These are phyloP conservation scores for Emydomyces testavorans DNA, from an alignment of 2,329 filamentous ascomycete species.

Conservation along the genomic window DNA sequence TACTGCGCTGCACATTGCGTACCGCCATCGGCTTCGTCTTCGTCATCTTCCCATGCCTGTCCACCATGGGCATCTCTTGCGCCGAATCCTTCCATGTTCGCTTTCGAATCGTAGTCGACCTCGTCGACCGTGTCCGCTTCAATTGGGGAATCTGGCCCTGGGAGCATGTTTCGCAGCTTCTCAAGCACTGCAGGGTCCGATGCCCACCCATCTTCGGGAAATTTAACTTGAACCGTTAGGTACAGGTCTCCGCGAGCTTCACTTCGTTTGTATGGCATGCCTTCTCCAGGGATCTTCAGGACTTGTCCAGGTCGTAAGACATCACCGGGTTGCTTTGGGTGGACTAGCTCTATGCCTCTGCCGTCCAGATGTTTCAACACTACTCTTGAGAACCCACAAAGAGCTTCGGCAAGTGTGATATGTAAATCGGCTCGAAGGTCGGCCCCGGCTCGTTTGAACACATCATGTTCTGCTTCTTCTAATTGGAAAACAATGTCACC, in stretches of 20 bases:
- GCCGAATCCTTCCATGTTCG: constrained; percentile 61
- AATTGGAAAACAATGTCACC: constrained; percentile 90
- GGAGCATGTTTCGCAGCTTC: constrained; percentile 63
- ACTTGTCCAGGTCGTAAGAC: constrained; percentile 73
- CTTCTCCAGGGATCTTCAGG: constrained; percentile 75
- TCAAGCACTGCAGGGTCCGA: constrained; percentile 58
- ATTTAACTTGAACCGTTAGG: constrained; percentile 71
- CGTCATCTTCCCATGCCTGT: constrained; percentile 40
- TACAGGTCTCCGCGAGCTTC: constrained; percentile 80
- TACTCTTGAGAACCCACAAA: constrained; percentile 80
- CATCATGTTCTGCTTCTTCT: constrained; percentile 66
- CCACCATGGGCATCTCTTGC: constrained; percentile 34
- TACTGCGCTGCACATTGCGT: constrained; percentile 42
- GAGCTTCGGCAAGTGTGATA: constrained; percentile 69
- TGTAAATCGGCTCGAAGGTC: constrained; percentile 75
- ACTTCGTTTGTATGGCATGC: constrained; percentile 84
- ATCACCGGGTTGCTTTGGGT: constrained; percentile 65
- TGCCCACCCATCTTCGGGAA: constrained; percentile 79
- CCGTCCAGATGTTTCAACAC: constrained; percentile 90
- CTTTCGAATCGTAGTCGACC: constrained; percentile 73
- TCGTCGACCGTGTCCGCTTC: constrained; percentile 70
- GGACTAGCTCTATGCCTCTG: constrained; percentile 69
- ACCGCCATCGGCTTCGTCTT: constrained; percentile 34
- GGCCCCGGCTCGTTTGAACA: constrained; percentile 70
- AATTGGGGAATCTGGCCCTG: constrained; percentile 49